phyloP scores from a whole-genome alignment of 2,329 filamentous ascomycete genomes.

The Podosphaera xanthii region DNA sequence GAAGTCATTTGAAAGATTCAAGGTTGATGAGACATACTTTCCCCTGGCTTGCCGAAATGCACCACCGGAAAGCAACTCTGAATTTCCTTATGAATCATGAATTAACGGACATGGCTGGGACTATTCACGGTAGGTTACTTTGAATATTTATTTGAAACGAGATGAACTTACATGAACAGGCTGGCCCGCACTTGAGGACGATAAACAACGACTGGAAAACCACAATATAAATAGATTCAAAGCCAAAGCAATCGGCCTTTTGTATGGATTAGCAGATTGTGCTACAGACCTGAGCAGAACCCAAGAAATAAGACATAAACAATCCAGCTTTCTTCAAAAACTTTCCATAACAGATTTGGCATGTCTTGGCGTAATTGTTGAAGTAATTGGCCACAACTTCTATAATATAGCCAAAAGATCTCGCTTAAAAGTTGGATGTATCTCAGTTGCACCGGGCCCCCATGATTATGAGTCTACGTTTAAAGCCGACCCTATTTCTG shows the following conservation, averaged over 20 bases:
- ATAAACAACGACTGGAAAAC: slow-evolving; percentile 3
- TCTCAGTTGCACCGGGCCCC: neutral
- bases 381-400: slow-evolving; percentile 11
- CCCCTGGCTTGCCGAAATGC: slow-evolving; percentile 9
- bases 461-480: neutral
- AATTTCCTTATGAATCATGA: slow-evolving; percentile 8
- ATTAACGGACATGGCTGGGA: slow-evolving; percentile 8
- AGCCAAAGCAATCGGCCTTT: slow-evolving; percentile 5
- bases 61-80: slow-evolving; percentile 4
- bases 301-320: slow-evolving; percentile 4
- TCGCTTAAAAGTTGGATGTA: neutral
- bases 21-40: slow-evolving; percentile 5
- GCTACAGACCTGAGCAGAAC: slow-evolving; percentile 5
- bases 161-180: neutral
- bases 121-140: neutral
- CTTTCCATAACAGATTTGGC: slow-evolving; percentile 7
- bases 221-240: slow-evolving; percentile 5
- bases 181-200: slow-evolving; percentile 8
- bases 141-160: neutral
- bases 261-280: slow-evolving; percentile 10
- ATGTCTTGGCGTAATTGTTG: slow-evolving; percentile 8
- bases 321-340: slow-evolving; percentile 7
- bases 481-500: neutral
- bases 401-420: slow-evolving; percentile 7
- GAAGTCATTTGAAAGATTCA: too few relatives aligned